phyloP scores from a whole-genome alignment of 352 stramenopile genomes.

The Globisporangium middletonii region DNA sequence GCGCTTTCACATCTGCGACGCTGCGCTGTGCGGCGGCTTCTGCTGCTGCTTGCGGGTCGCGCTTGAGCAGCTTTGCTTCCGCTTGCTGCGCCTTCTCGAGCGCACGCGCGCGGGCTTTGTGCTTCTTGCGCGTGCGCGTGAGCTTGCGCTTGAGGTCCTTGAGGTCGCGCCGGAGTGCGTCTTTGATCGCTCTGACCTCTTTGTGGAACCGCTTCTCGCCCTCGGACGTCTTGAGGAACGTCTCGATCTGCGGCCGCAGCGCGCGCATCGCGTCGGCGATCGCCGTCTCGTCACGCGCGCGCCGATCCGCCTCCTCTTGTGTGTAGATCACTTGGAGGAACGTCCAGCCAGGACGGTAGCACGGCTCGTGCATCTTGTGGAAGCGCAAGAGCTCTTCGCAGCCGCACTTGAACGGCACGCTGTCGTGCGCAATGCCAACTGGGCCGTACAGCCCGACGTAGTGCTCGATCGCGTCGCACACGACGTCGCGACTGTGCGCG shows the following conservation, averaged over 20 bases:
- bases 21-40: slow-evolving; percentile 15
- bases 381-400: slow-evolving; percentile 61
- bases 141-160: slow-evolving; percentile 35
- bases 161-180: slow-evolving; percentile 18
- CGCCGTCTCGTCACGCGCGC: slow-evolving; percentile 37
- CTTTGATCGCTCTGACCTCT: slow-evolving; percentile 27
- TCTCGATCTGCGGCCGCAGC: slow-evolving; percentile 48
- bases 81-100: slow-evolving; percentile 17
- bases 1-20: slow-evolving; percentile 29
- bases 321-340: slow-evolving; percentile 59
- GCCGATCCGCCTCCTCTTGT: slow-evolving; percentile 40
- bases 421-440: slow-evolving; percentile 45
- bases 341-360: slow-evolving; percentile 50
- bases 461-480: slow-evolving; percentile 48
- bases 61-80: slow-evolving; percentile 18
- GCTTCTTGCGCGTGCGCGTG: slow-evolving; percentile 19
- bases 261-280: slow-evolving; percentile 39
- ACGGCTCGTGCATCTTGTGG: slow-evolving; percentile 67
- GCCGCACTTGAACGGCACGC: slow-evolving; percentile 66
- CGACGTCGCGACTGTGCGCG: slow-evolving; percentile 28
- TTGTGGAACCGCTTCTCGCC: slow-evolving; percentile 60
- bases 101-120: slow-evolving; percentile 15
- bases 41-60: background rate
- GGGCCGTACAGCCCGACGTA: slow-evolving; percentile 60
- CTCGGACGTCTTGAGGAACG: slow-evolving; percentile 48